Percentiles rank a stretch among this genome's conserved stretches.
phyloP scores from a whole-genome alignment of 192 early-diverging fungal species.

The Globomyces pollinis-pini region DNA sequence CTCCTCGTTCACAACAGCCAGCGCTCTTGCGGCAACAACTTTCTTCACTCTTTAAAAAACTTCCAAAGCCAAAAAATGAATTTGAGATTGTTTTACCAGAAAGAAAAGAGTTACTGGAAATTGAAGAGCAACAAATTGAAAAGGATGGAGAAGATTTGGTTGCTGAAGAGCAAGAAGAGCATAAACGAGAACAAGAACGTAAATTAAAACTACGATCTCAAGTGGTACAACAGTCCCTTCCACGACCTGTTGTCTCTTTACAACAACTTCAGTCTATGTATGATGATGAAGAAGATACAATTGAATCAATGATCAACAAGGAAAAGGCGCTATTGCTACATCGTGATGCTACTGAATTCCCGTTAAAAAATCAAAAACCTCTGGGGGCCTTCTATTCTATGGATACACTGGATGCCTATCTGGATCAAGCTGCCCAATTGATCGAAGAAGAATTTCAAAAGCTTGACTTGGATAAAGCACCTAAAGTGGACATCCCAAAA shows the following conservation, averaged over 20 bases:
- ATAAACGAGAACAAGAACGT: constrained; percentile 43
- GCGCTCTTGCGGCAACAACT: constrained; percentile 62
- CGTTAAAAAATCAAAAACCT: constrained; percentile 49
- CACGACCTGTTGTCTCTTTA: constrained; percentile 53
- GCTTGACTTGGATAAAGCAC: not conserved
- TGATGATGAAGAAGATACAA: constrained; percentile 15
- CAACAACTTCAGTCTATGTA: constrained; percentile 17
- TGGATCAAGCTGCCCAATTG: constrained; percentile 6
- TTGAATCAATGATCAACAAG: constrained; percentile 52
- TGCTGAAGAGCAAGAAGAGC: constrained; percentile 35
- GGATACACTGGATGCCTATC: constrained; percentile 11
- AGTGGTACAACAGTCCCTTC: constrained; percentile 67
- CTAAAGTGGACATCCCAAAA: not conserved
- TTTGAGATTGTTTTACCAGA: constrained; percentile 87
- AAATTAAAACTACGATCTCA: constrained; percentile 56
- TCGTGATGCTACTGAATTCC: constrained; percentile 66
- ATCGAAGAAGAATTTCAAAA: constrained; percentile 10
- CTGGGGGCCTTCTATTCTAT: not conserved
- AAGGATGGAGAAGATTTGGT: constrained; percentile 74
- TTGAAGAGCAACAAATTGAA: not conserved
- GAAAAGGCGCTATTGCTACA: constrained; percentile 67
- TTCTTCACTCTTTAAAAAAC: constrained; percentile 50
- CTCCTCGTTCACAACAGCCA: constrained; percentile 63
- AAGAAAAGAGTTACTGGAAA: constrained; percentile 26
- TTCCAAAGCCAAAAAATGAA: constrained; percentile 88